Evolutionary conservation across 2,329 filamentous ascomycete species (phyloP).

Genomic region (Botrytis cinerea): DNA sequence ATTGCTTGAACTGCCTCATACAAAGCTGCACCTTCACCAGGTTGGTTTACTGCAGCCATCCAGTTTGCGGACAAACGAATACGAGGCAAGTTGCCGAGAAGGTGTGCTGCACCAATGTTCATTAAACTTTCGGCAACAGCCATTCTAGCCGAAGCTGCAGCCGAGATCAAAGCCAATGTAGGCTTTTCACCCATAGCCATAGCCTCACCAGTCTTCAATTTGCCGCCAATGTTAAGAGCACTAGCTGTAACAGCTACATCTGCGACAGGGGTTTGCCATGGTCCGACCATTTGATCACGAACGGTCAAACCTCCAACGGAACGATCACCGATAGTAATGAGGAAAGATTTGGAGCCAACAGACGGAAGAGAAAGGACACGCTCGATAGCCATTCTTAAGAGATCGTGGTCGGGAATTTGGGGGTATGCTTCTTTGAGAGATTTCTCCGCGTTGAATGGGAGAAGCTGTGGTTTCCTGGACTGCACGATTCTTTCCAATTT

Average conservation of each 20-base stretch:
- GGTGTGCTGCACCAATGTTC: constrained; percentile 83
- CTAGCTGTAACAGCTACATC: constrained; percentile 92
- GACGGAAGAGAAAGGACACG: constrained; percentile 82
- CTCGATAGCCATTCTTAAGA: constrained; percentile 68
- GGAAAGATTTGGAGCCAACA: constrained; percentile 94
- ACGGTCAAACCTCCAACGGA: constrained; percentile 87
- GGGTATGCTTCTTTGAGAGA: constrained; percentile 61
- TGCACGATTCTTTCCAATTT: constrained; percentile 75
- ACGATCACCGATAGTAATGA: constrained; percentile 94
- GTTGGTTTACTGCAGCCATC: constrained; percentile 96
- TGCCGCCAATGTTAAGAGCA: constrained; percentile 66
- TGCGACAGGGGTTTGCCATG: constrained; percentile 92
- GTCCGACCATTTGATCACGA: constrained; percentile 93
- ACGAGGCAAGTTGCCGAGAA: constrained; percentile 59
- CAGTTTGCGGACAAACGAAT: constrained; percentile 94
- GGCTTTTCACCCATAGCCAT: constrained; percentile 97
- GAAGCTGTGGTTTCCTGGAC: constrained; percentile 66
- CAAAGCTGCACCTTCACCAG: constrained; percentile 86
- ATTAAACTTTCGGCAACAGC: constrained; percentile 90
- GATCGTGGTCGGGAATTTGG: constrained; percentile 41
- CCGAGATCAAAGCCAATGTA: constrained; percentile 82
- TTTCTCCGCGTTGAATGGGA: constrained; percentile 67
- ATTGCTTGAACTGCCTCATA: constrained; percentile 95
- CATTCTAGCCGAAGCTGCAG: constrained; percentile 91
- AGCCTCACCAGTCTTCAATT: constrained; percentile 82